Base-by-base conservation (phyloP, 1,284 basidiomycete genomes). In the Prillingera fragicola region DNA sequence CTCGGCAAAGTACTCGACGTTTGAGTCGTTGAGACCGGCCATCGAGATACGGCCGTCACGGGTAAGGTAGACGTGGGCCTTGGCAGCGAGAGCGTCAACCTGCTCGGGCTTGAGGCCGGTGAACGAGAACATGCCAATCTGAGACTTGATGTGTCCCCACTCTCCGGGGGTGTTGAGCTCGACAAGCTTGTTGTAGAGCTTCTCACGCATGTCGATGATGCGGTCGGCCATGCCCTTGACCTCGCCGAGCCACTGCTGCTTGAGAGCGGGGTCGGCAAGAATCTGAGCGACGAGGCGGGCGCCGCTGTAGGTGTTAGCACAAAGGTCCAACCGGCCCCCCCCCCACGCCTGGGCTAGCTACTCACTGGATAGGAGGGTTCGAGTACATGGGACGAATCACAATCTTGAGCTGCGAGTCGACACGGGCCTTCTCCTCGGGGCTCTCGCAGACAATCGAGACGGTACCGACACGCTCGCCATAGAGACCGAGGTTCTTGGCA, bases 401-500 rank as follows among this genome's bases (percentile, higher is more conserved):
- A 61, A 97, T 95, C 79, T 96, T 96, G 66, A 92, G 73, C 73
- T 97, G 95, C 69, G 85, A 88, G 71, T 90, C 84, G 39, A 94
- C 82, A 39, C 90, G 83, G 37, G 84, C 86, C 70, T 84, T 88
- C 73, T 95, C 90, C 55, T 86, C 87, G 38, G 81, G 75, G 55
- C 79, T 80, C 48, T 73, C 70, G 34, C 81, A 81, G 39, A 85
- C 82, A 59, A 96, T 71, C 18, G 88, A 91, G 79, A 98, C 89
- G n/a, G 87, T 85, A 17, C 92, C 92, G 47, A 89, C 87, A 66
- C 92, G 87, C 74, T 96, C 92, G 56, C 92, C 95, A 71, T 98
- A 98, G 29, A 98, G 79, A 50, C 95, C 94, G 80, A 96, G 94
- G 78, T 98, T 99, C 80, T 99, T 99, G 43, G 95, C 95, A 72